A percentile compares a stretch with the other conserved stretches of the same genome.
Evolutionary conservation across 192 early-diverging fungal species (phyloP).

Genomic region (Phycomyces nitens): DNA sequence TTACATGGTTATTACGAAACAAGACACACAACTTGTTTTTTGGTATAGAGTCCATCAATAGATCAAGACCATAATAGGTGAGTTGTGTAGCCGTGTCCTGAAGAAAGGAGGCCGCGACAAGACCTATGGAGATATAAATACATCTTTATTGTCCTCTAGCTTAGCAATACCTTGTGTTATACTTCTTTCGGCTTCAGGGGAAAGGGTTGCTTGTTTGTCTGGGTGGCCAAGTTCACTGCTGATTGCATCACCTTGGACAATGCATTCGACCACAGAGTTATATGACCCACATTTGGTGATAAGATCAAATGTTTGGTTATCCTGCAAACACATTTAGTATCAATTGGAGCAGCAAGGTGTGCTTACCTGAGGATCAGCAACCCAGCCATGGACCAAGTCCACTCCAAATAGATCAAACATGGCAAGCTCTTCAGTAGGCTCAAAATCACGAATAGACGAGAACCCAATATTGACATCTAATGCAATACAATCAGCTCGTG

Average conservation of each 20-base stretch:
- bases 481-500: too few species aligned
- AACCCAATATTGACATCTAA: slow-evolving; percentile 89
- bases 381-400: slow-evolving; percentile 88
- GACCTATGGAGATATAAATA: slow-evolving; percentile 29
- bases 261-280: slow-evolving; percentile 75
- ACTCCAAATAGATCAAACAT: slow-evolving; percentile 82
- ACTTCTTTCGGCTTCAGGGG: not conserved
- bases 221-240: not conserved
- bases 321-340: slow-evolving; percentile 23
- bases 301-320: slow-evolving; percentile 48
- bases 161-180: slow-evolving; percentile 1
- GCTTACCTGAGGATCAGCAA: slow-evolving; percentile 58
- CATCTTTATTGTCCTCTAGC: slow-evolving; percentile 2
- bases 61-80: slow-evolving; percentile 72
- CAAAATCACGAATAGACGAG: slow-evolving; percentile 72
- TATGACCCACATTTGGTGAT: slow-evolving; percentile 61
- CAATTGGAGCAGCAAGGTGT: too few species aligned
- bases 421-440: slow-evolving; percentile 55
- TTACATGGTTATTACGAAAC: slow-evolving; percentile 92
- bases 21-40: slow-evolving; percentile 63
- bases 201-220: not conserved
- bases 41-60: slow-evolving; percentile 61
- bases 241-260: slow-evolving; percentile 60
- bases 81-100: slow-evolving; percentile 75
- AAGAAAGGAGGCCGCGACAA: slow-evolving; percentile 70